Evolutionary conservation across 1,139 yeast species (phyloP), one percentile per base, ranked within the genome.

Genomic region (Geotrichum aggregatum): DNA sequence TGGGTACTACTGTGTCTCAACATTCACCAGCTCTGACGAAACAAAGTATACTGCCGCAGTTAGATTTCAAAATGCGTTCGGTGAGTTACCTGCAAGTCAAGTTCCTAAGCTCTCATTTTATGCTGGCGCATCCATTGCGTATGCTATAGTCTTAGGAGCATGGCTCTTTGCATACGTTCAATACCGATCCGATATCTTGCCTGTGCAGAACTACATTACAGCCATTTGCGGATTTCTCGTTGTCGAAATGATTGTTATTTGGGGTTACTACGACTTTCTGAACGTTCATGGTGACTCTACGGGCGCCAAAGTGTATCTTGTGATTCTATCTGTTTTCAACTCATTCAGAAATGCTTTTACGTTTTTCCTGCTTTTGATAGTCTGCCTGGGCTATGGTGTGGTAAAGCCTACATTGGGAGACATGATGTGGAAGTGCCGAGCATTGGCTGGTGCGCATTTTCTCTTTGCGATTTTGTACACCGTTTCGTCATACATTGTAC

Each of bases 381-480:
- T 94, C 55, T 79, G 95, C 16, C 74, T 91, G 60, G 98, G 98
- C 33, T 94, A 91, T 69, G 97, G 98, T 56, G 92, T 94, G 51
- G 98, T 94, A 39, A 70, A 65, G 62, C 87, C 96, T 49, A 84
- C 89, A 60, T 76, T 94, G 57, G 88, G 89, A 50, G 80, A 78
- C 56, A 67, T 79, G 44, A 89, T 94, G 96, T 75, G 83, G 63
- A 82, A 79, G 66, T 85, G 96, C 68, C 84, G 88, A 65, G 74
- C 87, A 16, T 76, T 89, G 52, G 88, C 96, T 1, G 84, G 73
- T 0, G 71, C 79, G 28, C 94, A 88, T 64, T 91, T 88, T 65
- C 70, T 77, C 18, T 77, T 87, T 44, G 79, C 88, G 6, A 76
- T 84, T 50, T 73, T 81, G 14, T 89, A 83, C 69, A 78, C 89